Base-by-base conservation (phyloP, 768 basidiomycete species). In the Kwoniella shandongensis region DNA sequence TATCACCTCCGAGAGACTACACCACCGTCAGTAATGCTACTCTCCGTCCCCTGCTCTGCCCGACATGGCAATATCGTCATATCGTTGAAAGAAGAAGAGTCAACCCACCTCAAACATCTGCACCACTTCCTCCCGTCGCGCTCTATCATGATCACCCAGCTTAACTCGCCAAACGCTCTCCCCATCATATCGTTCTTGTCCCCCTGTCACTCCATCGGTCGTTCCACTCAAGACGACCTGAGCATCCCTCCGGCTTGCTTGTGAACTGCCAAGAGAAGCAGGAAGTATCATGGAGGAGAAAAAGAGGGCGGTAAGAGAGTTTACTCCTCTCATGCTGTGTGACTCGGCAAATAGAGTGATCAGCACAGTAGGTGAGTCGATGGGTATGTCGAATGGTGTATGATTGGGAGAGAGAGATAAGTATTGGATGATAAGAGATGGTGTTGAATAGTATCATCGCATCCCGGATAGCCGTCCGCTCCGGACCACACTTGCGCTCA, bases 1-100 rank as follows among this genome's bases (percentile, higher is more conserved):
- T 57, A 45, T 76, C 75, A n/a, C 74, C 57, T 22, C 70, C 62
- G 18, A 70, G 61, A 4, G 55, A 15, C 72, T 73, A 32, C 41
- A 25, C 22, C 47, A 30, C 27, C 41, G 32, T n/a, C 18, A 17
- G 17, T 46, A 40, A 2, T 20, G 29, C 23, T 11, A 22, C 1
- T 29, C n/a, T 44, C 38, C n/a, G n/a, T n/a, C n/a, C n/a, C n/a
- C n/a, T n/a, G n/a, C n/a, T n/a, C 4, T 13, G 11, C 35, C 15
- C 12, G 20, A 39, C 35, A 38, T 20, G 7, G 23, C 15, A n/a
- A 23, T 1, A 2, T 27, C 25, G n/a, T 2, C 6, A 27, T 35
- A 40, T 27, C 7, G 18, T 13, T 6, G 29, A 23, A 15, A 23
- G 32, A 5, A 35, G 26, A 23, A n/a, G 25, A 18, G 8, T 10